phyloP scores from a whole-genome alignment of 495 filamentous ascomycete genomes.

The Aspergillus diversus region DNA sequence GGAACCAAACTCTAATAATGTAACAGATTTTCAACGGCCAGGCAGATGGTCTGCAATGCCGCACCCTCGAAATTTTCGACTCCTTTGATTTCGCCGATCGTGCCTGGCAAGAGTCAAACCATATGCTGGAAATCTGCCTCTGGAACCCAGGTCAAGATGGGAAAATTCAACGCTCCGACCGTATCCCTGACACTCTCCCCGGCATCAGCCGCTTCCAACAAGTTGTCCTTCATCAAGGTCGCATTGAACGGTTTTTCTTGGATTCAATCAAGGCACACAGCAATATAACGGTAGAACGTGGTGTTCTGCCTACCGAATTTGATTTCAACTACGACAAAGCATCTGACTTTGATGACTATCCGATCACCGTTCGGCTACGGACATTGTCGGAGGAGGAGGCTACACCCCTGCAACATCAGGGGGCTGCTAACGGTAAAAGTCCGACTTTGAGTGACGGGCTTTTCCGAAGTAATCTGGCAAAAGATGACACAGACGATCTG shows the following conservation, averaged over 20 bases:
- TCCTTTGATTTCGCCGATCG: conserved; percentile 66
- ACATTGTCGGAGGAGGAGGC: conserved; percentile 50
- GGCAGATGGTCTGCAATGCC: conserved; percentile 61
- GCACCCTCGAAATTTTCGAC: conserved; percentile 69
- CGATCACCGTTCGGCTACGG: conserved; percentile 53
- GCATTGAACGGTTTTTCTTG: conserved; percentile 60
- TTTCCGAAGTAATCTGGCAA: conserved; percentile 51
- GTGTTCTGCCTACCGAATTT: conserved; percentile 51
- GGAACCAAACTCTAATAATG: no score
- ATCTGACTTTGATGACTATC: conserved; percentile 49
- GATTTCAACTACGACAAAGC: conserved; percentile 23
- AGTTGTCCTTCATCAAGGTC: conserved; percentile 57
- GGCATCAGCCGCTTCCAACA: conserved; percentile 16
- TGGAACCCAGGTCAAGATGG: conserved; percentile 30
- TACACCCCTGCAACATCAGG: conserved; percentile 22
- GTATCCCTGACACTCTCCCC: conserved; percentile 11
- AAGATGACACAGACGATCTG: conserved; percentile 62
- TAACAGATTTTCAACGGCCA: conserved; percentile 55
- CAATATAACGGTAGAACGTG: conserved; percentile 53
- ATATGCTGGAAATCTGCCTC: conserved; percentile 47
- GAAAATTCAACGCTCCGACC: not conserved
- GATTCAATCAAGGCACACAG: conserved; percentile 52
- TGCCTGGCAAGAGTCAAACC: conserved; percentile 61
- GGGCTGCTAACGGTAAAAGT: not conserved
- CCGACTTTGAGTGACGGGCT: conserved; percentile 39